phyloP scores from a whole-genome alignment of 352 stramenopile species.

The Phytophthora macrochlamydospora region DNA sequence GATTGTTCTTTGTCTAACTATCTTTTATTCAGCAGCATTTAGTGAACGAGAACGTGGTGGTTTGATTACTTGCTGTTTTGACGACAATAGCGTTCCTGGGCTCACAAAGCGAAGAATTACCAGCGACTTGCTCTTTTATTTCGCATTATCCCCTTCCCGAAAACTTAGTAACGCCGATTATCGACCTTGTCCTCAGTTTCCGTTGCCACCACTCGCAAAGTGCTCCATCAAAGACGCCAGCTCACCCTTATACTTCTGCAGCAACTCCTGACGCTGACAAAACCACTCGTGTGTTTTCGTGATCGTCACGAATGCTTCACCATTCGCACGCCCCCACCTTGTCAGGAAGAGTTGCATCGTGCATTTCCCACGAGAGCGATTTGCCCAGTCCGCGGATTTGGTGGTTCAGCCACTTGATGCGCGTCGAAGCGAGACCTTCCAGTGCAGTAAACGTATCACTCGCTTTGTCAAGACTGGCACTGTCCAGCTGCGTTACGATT shows the following conservation, averaged over 20 bases:
- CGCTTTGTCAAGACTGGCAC: not conserved
- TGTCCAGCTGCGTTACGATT: not conserved
- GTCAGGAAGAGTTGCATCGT: constrained; percentile 1
- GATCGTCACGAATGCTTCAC: not conserved
- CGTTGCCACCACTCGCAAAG: not conserved
- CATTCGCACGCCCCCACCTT: not conserved
- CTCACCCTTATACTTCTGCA: constrained; percentile 1
- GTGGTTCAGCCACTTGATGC: constrained; percentile 15
- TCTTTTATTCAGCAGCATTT: too few relatives aligned
- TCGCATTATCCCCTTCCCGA: too few relatives aligned
- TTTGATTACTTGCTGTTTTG: too few relatives aligned
- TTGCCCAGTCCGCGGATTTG: constrained; percentile 14
- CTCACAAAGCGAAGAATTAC: too few relatives aligned
- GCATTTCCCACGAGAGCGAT: constrained; percentile 26
- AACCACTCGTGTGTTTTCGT: constrained; percentile 14
- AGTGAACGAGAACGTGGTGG: too few relatives aligned
- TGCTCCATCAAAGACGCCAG: not conserved
- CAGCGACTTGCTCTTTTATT: too few relatives aligned
- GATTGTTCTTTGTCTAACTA: too few relatives aligned
- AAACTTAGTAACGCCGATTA: too few relatives aligned
- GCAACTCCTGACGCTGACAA: not conserved
- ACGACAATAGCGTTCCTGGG: too few relatives aligned
- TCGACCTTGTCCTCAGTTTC: too few relatives aligned
- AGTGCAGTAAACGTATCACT: not conserved
- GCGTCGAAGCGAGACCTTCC: not conserved